Evolutionary conservation across 805 yeast species (phyloP), one percentile per base, ranked within the genome.

Genomic region (Saccharomycopsis olivae): DNA sequence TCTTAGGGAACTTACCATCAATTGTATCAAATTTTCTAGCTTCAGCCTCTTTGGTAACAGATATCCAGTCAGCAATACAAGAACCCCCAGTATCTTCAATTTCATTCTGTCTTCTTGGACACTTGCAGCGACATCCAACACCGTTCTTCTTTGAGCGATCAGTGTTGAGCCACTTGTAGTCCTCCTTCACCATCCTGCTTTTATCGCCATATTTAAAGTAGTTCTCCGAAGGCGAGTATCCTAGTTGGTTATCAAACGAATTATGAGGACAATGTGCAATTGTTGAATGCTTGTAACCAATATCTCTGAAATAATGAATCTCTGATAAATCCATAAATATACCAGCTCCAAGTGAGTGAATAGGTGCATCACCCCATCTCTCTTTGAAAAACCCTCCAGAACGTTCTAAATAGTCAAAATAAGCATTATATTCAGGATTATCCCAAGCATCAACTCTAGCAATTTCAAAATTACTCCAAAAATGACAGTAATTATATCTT

Each of bases 331-430:
- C 68, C 31, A 88, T 61, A 51, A 82, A 65, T 70, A 92, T 66
- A 0, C 86, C 89, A 4, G 82, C 73, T 0, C 94, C 97, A 17
- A 92, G 59, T 0, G 96, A 79, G 56, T 87, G 96, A 3, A 89
- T 77, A 0, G 96, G 95, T 0, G 96, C 96, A 65, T 89, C 97
- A 2, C 97, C 97, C 97, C 97, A 89, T 53, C 98, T 64, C 57
- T 92, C 96, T 39, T 71, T 69, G 68, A 77, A 87, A 54, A 89
- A 88, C 0, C 97, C 96, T 9, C 88, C 85, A 3, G 75, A 62
- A 5, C 58, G 36, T 41, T 92, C 96, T 36, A 89, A 58, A 49
- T 65, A 71, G 29, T 75, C 61, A 56, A 84, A 85, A 56, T 78
- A 88, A 19, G 65, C 65, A 36, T 73, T 67, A 58, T 89, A 92